These are phyloP conservation scores for Oryza rufipogon DNA, from an alignment of 176 grass and related monocot genomes.

Conservation along the genomic window DNA sequence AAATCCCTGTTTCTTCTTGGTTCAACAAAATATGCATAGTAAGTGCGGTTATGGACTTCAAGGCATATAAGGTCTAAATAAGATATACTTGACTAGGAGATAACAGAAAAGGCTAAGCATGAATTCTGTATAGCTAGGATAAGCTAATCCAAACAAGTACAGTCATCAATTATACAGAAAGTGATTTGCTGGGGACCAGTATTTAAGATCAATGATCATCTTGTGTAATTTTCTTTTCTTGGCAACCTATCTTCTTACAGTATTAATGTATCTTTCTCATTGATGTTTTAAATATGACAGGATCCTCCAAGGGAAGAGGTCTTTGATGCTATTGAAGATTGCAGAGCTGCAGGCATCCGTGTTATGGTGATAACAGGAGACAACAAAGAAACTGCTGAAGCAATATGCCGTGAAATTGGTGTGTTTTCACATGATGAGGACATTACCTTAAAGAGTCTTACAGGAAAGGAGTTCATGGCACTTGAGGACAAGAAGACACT, in stretches of 20 bases:
- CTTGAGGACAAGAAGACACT: slow-evolving; percentile 71
- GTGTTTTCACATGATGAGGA: slow-evolving; percentile 80
- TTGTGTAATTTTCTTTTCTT: slow-evolving; percentile 1
- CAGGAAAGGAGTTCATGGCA: slow-evolving; percentile 87
- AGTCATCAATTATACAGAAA: not conserved
- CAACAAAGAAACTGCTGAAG: slow-evolving; percentile 99
- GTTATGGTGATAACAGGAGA: slow-evolving; percentile 99
- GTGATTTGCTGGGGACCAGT: not conserved
- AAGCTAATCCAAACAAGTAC: not conserved
- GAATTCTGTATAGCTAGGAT: not conserved
- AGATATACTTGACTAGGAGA: not conserved
- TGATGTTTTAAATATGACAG: slow-evolving; percentile 53
- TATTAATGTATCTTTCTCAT: not conserved
- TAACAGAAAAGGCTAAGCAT: not conserved
- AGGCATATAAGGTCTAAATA: not conserved
- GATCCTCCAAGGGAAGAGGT: slow-evolving; percentile 98
- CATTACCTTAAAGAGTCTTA: slow-evolving; percentile 80
- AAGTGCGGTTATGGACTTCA: not conserved
- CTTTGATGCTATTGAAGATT: slow-evolving; percentile 91
- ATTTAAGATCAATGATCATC: not conserved
- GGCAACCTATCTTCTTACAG: not conserved
- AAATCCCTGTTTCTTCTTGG: not conserved
- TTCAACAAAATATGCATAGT: not conserved
- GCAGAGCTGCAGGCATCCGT: slow-evolving; percentile 88
- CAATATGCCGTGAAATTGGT: slow-evolving; percentile 93